Percentiles rank a stretch among this genome's conserved stretches.
These are phyloP conservation scores for Chrysosporium keratinophilum DNA, from an alignment of 2,329 filamentous ascomycete genomes.

Conservation along the genomic window DNA sequence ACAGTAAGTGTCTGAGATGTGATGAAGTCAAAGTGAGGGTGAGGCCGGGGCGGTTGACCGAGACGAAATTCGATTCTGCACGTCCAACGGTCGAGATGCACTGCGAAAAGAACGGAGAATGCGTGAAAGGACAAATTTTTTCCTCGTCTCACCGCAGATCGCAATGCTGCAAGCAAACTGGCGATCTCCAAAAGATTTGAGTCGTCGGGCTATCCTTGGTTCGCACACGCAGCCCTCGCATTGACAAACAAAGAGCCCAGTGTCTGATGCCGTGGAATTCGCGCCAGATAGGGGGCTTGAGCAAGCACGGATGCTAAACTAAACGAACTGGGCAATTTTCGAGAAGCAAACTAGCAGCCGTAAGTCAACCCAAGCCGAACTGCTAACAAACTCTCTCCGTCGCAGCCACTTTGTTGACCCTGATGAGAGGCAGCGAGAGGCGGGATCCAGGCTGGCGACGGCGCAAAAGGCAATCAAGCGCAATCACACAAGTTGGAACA, in stretches of 20 bases:
- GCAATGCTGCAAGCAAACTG: background rate
- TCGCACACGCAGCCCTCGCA: background rate
- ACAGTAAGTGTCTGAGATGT: background rate
- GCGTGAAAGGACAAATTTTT: background rate
- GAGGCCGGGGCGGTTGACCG: no score
- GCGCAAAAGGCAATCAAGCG: background rate
- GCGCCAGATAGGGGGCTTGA: constrained; percentile 2
- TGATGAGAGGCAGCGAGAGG: background rate
- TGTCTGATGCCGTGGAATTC: constrained; percentile 1
- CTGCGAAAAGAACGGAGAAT: background rate
- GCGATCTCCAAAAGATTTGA: background rate
- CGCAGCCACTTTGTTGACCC: background rate
- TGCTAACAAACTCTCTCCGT: background rate
- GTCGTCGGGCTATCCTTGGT: constrained; percentile 1
- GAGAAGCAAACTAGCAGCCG: constrained; percentile 3
- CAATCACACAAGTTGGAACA: background rate
- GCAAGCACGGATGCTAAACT: background rate
- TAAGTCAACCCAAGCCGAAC: no score
- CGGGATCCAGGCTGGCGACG: background rate
- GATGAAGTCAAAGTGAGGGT: background rate
- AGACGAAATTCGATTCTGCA: no score
- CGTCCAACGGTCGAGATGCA: no score
- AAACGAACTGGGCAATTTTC: constrained; percentile 3
- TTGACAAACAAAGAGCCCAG: constrained; percentile 6
- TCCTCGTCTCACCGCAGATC: background rate